phyloP scores from a whole-genome alignment of 345 rosid species.

The Populus tremula region DNA sequence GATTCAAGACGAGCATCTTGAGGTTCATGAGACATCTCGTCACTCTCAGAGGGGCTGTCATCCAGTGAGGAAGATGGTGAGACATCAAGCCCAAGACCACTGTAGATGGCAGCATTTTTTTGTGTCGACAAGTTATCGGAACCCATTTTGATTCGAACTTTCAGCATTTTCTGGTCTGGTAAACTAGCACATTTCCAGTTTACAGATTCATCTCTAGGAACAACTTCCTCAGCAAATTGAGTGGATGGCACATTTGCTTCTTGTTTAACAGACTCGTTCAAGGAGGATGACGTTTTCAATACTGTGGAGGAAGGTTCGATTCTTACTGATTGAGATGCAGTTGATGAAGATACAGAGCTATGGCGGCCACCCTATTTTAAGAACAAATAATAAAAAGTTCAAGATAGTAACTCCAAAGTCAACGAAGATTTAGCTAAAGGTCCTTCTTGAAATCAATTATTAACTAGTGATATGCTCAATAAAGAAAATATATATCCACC shows the following conservation, averaged over 20 bases:
- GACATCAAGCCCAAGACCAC: conserved; percentile 71
- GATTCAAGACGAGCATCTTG: conserved; percentile 52
- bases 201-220: conserved; percentile 30
- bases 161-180: conserved; percentile 59
- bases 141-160: conserved; percentile 77
- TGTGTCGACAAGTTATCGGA: conserved; percentile 65
- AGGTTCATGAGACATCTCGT: conserved; percentile 49
- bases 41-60: conserved; percentile 69
- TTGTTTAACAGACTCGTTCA: conserved; percentile 37
- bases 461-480: background rate
- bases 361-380: conserved; percentile 50
- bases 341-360: conserved; percentile 37
- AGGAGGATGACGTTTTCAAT: conserved; percentile 37
- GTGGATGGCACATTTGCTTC: conserved; percentile 38
- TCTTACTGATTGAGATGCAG: conserved; percentile 39
- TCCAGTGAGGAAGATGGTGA: conserved; percentile 72
- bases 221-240: conserved; percentile 35
- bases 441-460: background rate
- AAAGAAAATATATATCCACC: conserved; percentile 43
- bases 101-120: conserved; percentile 60
- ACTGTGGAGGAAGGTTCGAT: conserved; percentile 42
- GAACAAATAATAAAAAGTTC: conserved; percentile 16
- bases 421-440: conserved; percentile 20
- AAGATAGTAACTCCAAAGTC: conserved; percentile 15
- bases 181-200: conserved; percentile 40